These are phyloP conservation scores for Boletus sp. DNA, from an alignment of 768 basidiomycete genomes.

Conservation along the genomic window DNA sequence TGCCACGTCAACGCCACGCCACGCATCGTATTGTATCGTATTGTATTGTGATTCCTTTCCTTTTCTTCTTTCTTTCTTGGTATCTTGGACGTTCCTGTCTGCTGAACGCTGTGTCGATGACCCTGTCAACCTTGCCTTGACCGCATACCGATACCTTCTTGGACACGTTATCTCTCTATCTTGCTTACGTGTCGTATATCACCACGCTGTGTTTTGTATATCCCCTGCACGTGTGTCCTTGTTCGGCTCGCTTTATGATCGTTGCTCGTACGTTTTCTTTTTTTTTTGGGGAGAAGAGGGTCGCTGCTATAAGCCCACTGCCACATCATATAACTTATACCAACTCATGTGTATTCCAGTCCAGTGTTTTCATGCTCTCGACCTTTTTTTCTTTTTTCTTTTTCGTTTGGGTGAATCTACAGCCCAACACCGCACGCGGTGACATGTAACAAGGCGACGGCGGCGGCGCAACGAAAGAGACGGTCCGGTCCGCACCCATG, in stretches of 20 bases:
- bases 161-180: slow-evolving; percentile 10
- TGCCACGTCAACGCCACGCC: background rate
- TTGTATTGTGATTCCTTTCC: slow-evolving; percentile 12
- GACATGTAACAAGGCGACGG: background rate
- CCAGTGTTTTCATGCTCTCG: too few species aligned
- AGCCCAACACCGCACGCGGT: background rate
- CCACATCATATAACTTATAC: too few species aligned
- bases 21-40: slow-evolving; percentile 16
- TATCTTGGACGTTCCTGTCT: slow-evolving; percentile 20
- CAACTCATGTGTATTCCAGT: too few species aligned
- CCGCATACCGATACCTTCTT: slow-evolving; percentile 23
- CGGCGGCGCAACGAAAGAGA: background rate
- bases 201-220: slow-evolving; percentile 13
- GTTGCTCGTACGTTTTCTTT: slow-evolving; percentile 1
- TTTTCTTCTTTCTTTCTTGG: slow-evolving; percentile 15
- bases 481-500: background rate
- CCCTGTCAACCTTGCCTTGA: too few species aligned
- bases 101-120: slow-evolving; percentile 6
- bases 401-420: too few species aligned
- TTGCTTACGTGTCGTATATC: slow-evolving; percentile 17
- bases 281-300: too few species aligned
- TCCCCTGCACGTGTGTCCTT: background rate
- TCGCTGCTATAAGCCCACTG: too few species aligned
- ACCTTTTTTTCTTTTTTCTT: too few species aligned
- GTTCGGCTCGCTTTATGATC: slow-evolving; percentile 2